phyloP scores from a whole-genome alignment of 495 filamentous ascomycete species.

The Tuber indicum region DNA sequence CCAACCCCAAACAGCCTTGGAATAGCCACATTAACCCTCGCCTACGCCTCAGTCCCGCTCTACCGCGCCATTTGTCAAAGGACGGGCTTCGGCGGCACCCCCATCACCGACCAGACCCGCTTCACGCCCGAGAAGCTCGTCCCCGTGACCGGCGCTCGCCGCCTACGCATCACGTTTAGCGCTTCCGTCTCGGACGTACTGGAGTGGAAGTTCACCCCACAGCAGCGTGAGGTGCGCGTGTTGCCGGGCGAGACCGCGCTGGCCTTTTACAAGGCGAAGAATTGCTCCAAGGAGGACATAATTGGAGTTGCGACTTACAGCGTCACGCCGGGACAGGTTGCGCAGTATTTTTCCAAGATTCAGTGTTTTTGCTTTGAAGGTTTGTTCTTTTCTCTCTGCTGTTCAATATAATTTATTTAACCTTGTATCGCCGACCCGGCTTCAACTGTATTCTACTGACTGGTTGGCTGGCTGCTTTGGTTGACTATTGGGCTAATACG shows the following conservation, averaged over 20 bases:
- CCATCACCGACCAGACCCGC: constrained; percentile 73
- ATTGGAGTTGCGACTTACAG: constrained; percentile 97
- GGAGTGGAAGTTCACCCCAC: constrained; percentile 94
- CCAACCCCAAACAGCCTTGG: constrained; percentile 28
- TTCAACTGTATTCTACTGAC: constrained; percentile 17
- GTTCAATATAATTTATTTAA: too few species aligned
- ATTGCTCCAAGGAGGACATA: constrained; percentile 79
- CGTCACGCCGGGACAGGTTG: constrained; percentile 91
- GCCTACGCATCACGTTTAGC: constrained; percentile 93
- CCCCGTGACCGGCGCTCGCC: constrained; percentile 71
- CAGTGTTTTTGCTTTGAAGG: constrained; percentile 98
- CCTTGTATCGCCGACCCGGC: too few species aligned
- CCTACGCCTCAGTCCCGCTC: constrained; percentile 91
- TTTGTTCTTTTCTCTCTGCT: not conserved
- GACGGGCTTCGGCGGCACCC: constrained; percentile 90
- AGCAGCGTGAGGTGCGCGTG: constrained; percentile 94
- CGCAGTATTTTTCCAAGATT: constrained; percentile 98
- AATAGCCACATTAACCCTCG: constrained; percentile 80
- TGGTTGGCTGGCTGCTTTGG: not conserved
- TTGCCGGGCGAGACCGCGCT: constrained; percentile 93
- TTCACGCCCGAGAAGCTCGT: constrained; percentile 55
- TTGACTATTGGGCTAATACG: constrained; percentile 5
- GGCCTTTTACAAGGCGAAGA: constrained; percentile 96
- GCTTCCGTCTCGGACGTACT: constrained; percentile 89
- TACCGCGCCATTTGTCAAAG: constrained; percentile 92